Conservation (phyloP, 345 rosid genomes). For the Lenwebbia sp. region DNA sequence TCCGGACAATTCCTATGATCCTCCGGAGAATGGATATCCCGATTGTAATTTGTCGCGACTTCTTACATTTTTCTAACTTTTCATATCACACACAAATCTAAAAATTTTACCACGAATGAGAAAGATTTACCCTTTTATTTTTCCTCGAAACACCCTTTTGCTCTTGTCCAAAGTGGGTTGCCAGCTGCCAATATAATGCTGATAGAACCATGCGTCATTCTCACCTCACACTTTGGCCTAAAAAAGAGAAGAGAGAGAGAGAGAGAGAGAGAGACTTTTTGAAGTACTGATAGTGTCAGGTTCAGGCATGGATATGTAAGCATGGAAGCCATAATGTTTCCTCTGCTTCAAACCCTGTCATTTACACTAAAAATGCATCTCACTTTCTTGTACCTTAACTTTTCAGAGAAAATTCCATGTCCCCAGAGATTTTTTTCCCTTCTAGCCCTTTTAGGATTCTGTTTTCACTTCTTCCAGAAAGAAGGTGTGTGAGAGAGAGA, state of each 20-base stretch:
- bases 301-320: conserved; percentile 43
- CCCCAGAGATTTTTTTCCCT: neutral
- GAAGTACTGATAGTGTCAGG: conserved; percentile 20
- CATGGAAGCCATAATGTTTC: conserved; percentile 81
- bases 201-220: neutral
- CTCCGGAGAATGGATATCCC: no score
- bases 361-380: conserved; percentile 21
- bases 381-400: neutral
- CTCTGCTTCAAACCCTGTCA: conserved; percentile 48
- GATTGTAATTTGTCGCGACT: neutral
- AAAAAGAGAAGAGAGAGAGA: neutral
- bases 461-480: neutral
- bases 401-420: neutral
- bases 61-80: neutral
- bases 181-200: neutral
- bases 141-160: neutral
- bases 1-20: neutral
- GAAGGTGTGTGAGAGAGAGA: neutral
- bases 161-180: neutral
- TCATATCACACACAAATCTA: neutral
- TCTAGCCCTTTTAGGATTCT: neutral
- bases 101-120: neutral
- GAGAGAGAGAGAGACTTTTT: neutral
- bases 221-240: neutral
- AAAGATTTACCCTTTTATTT: neutral